phyloP scores from a whole-genome alignment of 2,329 filamentous ascomycete genomes.

The Rutstroemia sydowiana region DNA sequence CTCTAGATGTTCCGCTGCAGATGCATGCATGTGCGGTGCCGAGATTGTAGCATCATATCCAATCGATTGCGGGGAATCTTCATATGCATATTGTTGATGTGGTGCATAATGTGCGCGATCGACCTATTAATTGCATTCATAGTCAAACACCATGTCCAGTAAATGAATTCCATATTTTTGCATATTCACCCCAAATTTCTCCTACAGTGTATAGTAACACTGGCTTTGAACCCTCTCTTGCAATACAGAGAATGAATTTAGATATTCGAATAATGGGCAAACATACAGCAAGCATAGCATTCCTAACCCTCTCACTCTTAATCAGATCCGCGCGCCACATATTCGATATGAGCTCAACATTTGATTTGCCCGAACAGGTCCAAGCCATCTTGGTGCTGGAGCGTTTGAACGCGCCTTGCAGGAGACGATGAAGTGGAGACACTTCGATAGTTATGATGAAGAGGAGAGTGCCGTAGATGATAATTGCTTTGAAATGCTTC shows the following conservation, averaged over 20 bases:
- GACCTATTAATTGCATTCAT: conserved; percentile 45
- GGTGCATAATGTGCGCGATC: conserved; percentile 83
- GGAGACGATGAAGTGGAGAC: too few species aligned
- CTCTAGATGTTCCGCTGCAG: conserved; percentile 56
- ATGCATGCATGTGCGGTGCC: conserved; percentile 66
- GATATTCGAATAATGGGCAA: neutral
- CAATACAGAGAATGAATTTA: too few species aligned
- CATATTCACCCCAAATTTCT: neutral
- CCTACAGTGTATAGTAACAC: too few species aligned
- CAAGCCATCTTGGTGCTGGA: conserved; percentile 66
- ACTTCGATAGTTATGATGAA: too few species aligned
- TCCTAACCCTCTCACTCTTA: conserved; percentile 59
- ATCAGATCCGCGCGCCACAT: conserved; percentile 67
- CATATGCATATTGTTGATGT: conserved; percentile 60
- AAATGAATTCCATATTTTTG: neutral
- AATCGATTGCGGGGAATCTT: conserved; percentile 63
- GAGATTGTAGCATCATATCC: conserved; percentile 63
- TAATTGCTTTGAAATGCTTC: too few species aligned
- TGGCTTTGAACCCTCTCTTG: too few species aligned
- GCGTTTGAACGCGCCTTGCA: too few species aligned
- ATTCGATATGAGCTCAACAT: conserved; percentile 71
- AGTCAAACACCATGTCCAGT: neutral
- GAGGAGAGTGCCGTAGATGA: too few species aligned
- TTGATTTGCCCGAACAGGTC: conserved; percentile 71
- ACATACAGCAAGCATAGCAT: conserved; percentile 69